phyloP scores from a whole-genome alignment of 108 stramenopile genomes.

The Parmales sp. region DNA sequence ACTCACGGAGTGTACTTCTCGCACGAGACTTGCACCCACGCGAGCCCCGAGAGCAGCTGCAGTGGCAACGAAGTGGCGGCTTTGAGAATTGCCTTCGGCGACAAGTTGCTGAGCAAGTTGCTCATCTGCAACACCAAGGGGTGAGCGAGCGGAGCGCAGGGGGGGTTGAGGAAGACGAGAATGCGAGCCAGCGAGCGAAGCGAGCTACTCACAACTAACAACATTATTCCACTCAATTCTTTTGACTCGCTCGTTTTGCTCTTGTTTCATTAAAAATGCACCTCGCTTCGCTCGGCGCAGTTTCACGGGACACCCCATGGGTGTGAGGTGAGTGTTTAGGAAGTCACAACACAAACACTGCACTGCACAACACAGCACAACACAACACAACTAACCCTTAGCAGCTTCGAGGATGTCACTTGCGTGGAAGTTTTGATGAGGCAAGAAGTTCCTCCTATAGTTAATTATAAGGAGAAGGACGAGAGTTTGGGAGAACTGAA shows the following conservation, averaged over 20 bases:
- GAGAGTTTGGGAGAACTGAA: slow-evolving; percentile 77
- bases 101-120: slow-evolving; percentile 65
- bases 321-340: no score
- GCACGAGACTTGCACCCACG: slow-evolving; percentile 94
- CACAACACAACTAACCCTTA: no score
- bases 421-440: slow-evolving; percentile 77
- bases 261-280: no score
- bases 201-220: no score
- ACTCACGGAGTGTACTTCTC: slow-evolving; percentile 88
- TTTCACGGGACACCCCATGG: slow-evolving; percentile 96
- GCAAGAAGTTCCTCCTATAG: slow-evolving; percentile 74
- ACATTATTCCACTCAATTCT: no score
- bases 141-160: no score
- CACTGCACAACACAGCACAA: no score
- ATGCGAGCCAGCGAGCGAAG: no score
- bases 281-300: no score
- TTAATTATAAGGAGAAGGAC: slow-evolving; percentile 75
- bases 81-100: slow-evolving; percentile 78
- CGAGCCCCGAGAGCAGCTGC: slow-evolving; percentile 75
- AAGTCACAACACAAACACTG: no score
- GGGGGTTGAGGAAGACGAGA: no score
- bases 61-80: slow-evolving; percentile 85
- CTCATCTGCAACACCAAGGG: slow-evolving; percentile 91
- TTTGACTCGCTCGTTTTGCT: no score
- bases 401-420: slow-evolving; percentile 89